Percentiles rank a stretch among this genome's conserved stretches.
phyloP scores from a whole-genome alignment of 306 rosid species.

The Fagus crenata region DNA sequence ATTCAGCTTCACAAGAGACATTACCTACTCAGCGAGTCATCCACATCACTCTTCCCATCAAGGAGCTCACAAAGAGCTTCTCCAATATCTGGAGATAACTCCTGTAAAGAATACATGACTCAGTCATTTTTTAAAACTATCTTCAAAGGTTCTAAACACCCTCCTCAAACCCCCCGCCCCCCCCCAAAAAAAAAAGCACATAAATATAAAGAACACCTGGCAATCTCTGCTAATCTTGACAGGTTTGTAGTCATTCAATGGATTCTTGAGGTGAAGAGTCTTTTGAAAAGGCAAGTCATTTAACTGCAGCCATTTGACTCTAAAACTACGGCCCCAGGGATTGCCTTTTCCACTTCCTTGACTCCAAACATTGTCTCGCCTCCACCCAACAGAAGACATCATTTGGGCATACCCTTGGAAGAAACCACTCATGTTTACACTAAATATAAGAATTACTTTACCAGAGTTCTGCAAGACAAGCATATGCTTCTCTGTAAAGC shows the following conservation, averaged over 20 bases:
- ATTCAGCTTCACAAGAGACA: slow-evolving; percentile 22
- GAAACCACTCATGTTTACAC: slow-evolving; percentile 84
- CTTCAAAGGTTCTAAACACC: slow-evolving; percentile 5
- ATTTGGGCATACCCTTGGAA: slow-evolving; percentile 89
- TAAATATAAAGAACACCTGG: slow-evolving; percentile 51
- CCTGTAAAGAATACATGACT: slow-evolving; percentile 47
- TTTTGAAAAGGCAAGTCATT: slow-evolving; percentile 70
- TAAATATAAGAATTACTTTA: slow-evolving; percentile 67
- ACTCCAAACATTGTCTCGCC: slow-evolving; percentile 72
- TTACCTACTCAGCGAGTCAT: slow-evolving; percentile 47
- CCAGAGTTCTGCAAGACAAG: slow-evolving; percentile 69
- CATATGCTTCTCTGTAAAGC: slow-evolving; percentile 38
- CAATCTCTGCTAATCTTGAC: slow-evolving; percentile 89
- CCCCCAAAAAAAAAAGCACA: not conserved
- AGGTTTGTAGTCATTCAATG: slow-evolving; percentile 78
- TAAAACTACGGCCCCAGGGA: slow-evolving; percentile 81
- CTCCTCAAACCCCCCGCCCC: not conserved
- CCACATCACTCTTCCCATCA: slow-evolving; percentile 46
- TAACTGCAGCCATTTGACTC: slow-evolving; percentile 71
- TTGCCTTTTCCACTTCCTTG: slow-evolving; percentile 63
- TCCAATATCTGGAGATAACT: slow-evolving; percentile 73
- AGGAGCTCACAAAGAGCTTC: slow-evolving; percentile 80
- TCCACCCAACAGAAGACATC: slow-evolving; percentile 74
- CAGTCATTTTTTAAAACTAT: slow-evolving; percentile 21
- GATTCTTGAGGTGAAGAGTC: slow-evolving; percentile 81